Percentiles rank a stretch among this genome's conserved stretches.
Conservation (phyloP, 352 stramenopile species). For the Phytophthora tentaculata region DNA sequence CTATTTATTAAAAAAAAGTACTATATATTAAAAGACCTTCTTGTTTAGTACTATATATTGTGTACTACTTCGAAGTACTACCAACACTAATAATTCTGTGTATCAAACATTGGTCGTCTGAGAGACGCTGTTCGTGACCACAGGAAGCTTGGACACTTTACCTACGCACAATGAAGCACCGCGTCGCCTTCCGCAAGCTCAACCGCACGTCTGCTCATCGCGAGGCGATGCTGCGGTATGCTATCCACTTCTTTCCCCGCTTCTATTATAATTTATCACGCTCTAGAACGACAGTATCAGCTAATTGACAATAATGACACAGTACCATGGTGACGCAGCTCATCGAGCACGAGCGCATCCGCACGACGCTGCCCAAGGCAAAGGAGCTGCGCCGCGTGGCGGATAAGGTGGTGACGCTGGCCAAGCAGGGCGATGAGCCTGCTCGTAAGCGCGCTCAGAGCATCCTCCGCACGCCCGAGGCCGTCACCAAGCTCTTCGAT, state of each 20-base stretch:
- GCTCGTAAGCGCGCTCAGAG: constrained; percentile 81
- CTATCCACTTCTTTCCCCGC: constrained; percentile 9
- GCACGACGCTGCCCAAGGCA: constrained; percentile 96
- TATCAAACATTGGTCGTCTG: not conserved
- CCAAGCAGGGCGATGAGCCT: constrained; percentile 92
- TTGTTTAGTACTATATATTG: too few species aligned
- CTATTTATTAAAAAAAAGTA: too few species aligned
- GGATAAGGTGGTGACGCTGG: constrained; percentile 95
- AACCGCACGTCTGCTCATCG: constrained; percentile 93
- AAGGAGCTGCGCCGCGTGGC: constrained; percentile 95
- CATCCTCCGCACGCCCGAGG: constrained; percentile 90
- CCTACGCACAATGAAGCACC: constrained; percentile 79
- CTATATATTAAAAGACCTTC: too few species aligned
- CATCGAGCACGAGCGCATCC: constrained; percentile 98
- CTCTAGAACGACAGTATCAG: constrained; percentile 9
- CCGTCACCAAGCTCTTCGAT: constrained; percentile 97
- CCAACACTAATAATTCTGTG: too few species aligned
- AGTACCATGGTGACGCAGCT: constrained; percentile 97
- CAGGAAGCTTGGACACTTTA: constrained; percentile 20
- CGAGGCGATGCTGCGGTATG: constrained; percentile 95
- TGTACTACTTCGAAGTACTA: too few species aligned
- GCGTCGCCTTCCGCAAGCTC: constrained; percentile 91
- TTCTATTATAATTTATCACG: not conserved
- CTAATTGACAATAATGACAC: constrained; percentile 14
- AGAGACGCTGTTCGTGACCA: constrained; percentile 24